Base-by-base conservation (phyloP, 225 moss, liverwort and hornwort species). In the Asterella californica region DNA sequence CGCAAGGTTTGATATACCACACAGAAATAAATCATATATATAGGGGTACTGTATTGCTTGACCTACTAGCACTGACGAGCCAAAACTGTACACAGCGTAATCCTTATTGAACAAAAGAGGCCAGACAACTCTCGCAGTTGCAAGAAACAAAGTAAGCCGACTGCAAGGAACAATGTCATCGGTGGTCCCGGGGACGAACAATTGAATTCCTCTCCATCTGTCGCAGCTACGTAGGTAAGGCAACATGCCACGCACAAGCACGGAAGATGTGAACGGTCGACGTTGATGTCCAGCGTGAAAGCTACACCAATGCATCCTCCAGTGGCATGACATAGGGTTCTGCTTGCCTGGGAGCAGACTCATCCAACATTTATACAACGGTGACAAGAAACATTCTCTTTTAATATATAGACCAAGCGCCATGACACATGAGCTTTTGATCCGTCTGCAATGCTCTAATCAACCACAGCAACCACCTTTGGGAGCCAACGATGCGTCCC, bases 391-490 rank as follows among this genome's bases (percentile, higher is more conserved):
- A 78, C 18, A 65, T 45, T 78, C 78, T 50, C 46, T 66, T 63
- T 37, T 14, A 78, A 78, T 47, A 65, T 33, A 76, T 76, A 22
- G 33, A 24, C 59, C 19, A 30, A 34, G 36, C 0, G 57, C 57
- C 47, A 79, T 79, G 25, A 66, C 79, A 69, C 36, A 32, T 55
- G 36, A 79, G 36, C 68, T 63, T 70, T 61, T 37, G 42, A 21
- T 79, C 38, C 33, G 70, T 42, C 55, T 72, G 37, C 70, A 42
- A 29, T 19, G 19, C 48, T 73, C 59, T 62, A 2, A 59, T 88
- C 80, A 88, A 49, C 88, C 79, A 79, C 95, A 93, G 88, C 95
- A 96, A 59, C 87, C 84, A 81, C 90, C 87, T 80, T 84, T 84
- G 62, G 89, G 88, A 27, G 81, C 87, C 37, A 79, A 22, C 49